These are phyloP conservation scores for Aspergillus avenaceus DNA, from an alignment of 495 filamentous ascomycete genomes.

Conservation along the genomic window DNA sequence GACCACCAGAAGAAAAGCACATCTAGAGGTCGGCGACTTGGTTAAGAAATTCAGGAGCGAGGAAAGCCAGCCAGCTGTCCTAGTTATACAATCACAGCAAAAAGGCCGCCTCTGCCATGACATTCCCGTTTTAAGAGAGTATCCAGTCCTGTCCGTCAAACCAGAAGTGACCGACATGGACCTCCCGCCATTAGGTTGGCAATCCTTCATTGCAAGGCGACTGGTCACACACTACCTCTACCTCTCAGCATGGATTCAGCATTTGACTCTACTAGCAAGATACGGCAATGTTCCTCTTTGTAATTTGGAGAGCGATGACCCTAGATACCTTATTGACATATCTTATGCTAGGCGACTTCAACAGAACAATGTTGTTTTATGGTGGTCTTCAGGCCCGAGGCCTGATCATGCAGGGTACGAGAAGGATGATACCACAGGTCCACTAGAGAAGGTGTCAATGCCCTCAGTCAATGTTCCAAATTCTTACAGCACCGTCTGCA, in stretches of 20 bases:
- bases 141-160: conserved; percentile 75
- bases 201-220: conserved; percentile 79
- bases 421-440: conserved; percentile 79
- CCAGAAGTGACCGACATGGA: conserved; percentile 81
- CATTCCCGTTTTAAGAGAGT: conserved; percentile 77
- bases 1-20: conserved; percentile 80
- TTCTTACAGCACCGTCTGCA: conserved; percentile 93
- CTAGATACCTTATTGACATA: conserved; percentile 89
- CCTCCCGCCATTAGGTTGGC: conserved; percentile 90
- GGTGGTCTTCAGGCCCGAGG: conserved; percentile 84
- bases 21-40: conserved; percentile 78
- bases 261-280: conserved; percentile 78
- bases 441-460: conserved; percentile 89
- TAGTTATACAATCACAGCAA: conserved; percentile 90
- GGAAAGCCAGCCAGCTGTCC: conserved; percentile 69
- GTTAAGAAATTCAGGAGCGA: conserved; percentile 86
- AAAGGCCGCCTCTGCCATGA: conserved; percentile 75
- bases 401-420: conserved; percentile 97
- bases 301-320: conserved; percentile 92
- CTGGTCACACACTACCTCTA: conserved; percentile 86
- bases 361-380: conserved; percentile 91
- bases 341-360: conserved; percentile 89
- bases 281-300: conserved; percentile 94
- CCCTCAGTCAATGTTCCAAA: conserved; percentile 88
- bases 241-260: conserved; percentile 85